Evolutionary conservation across 2,329 filamentous ascomycete species (phyloP).

Genomic region (Diaporthe sp.): DNA sequence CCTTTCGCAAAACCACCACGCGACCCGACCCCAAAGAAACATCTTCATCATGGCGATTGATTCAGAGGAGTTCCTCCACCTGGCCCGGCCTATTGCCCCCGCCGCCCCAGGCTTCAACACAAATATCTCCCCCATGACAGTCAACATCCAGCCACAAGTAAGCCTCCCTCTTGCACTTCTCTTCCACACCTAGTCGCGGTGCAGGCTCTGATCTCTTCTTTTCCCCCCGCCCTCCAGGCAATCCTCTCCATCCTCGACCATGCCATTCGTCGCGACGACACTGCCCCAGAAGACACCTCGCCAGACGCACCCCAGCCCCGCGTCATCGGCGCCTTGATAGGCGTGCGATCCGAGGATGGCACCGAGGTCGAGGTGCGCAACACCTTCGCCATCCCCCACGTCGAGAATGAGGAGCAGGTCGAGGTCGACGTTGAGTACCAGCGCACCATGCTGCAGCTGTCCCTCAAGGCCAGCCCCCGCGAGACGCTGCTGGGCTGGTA

Average conservation of each 20-base stretch:
- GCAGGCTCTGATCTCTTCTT: constrained; percentile 13
- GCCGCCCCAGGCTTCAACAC: constrained; percentile 83
- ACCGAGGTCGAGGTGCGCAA: constrained; percentile 96
- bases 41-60: constrained; percentile 81
- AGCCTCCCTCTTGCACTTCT: constrained; percentile 48
- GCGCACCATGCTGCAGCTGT: constrained; percentile 97
- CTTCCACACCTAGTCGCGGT: constrained; percentile 4
- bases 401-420: constrained; percentile 97
- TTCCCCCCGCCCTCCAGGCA: constrained; percentile 58
- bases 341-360: constrained; percentile 94
- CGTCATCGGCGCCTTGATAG: constrained; percentile 96
- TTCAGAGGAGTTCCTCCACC: constrained; percentile 91
- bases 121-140: constrained; percentile 90
- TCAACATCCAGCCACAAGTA: constrained; percentile 97
- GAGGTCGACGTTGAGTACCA: constrained; percentile 99
- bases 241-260: constrained; percentile 90
- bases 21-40: constrained; percentile 32
- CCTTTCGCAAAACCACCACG: constrained; percentile 44
- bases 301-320: constrained; percentile 79
- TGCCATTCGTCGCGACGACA: constrained; percentile 85
- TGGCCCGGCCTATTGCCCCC: constrained; percentile 91
- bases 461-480: constrained; percentile 93
- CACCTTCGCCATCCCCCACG: constrained; percentile 98
- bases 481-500: constrained; percentile 98
- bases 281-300: constrained; percentile 43